phyloP scores from a whole-genome alignment of 768 basidiomycete genomes.

The Pleurotus salmoneostramineus region DNA sequence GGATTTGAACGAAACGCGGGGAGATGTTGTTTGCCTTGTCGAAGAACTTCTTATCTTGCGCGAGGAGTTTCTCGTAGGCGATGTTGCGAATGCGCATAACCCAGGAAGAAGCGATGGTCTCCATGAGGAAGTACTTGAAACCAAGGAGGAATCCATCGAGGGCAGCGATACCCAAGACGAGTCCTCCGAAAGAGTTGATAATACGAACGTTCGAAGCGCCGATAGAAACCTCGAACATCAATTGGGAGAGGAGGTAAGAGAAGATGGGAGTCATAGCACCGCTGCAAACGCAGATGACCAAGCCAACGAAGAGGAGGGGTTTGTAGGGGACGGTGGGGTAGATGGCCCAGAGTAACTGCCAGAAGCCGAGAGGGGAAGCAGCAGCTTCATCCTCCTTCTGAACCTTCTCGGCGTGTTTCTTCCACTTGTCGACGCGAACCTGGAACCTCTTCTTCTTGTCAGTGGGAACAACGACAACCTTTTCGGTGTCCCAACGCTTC shows the following conservation, averaged over 20 bases:
- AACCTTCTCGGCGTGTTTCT: background rate
- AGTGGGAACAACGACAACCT: conserved; percentile 8
- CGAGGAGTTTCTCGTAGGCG: conserved; percentile 57
- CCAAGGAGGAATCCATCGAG: conserved; percentile 74
- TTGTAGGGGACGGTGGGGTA: conserved; percentile 78
- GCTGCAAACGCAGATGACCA: conserved; percentile 62
- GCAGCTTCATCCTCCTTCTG: conserved; percentile 12
- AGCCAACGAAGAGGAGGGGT: conserved; percentile 61
- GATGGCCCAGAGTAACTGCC: conserved; percentile 46
- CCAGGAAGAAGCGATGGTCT: conserved; percentile 73
- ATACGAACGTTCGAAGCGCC: conserved; percentile 57
- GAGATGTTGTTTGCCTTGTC: conserved; percentile 63
- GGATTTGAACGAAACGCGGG: conserved; percentile 59
- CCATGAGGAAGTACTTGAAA: conserved; percentile 78
- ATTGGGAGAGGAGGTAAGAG: conserved; percentile 80
- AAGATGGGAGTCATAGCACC: conserved; percentile 91
- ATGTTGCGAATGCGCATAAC: conserved; percentile 55
- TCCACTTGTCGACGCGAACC: conserved; percentile 5
- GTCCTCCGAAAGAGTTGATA: conserved; percentile 69
- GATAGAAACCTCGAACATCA: conserved; percentile 73
- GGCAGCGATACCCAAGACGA: conserved; percentile 72
- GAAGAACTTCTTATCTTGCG: conserved; percentile 87
- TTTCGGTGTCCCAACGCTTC: conserved; percentile 20
- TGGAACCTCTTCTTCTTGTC: conserved; percentile 1
- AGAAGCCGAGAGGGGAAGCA: conserved; percentile 31